Conservation (phyloP, 164 flowering plant genomes). For the Amborella trichopoda region DNA sequence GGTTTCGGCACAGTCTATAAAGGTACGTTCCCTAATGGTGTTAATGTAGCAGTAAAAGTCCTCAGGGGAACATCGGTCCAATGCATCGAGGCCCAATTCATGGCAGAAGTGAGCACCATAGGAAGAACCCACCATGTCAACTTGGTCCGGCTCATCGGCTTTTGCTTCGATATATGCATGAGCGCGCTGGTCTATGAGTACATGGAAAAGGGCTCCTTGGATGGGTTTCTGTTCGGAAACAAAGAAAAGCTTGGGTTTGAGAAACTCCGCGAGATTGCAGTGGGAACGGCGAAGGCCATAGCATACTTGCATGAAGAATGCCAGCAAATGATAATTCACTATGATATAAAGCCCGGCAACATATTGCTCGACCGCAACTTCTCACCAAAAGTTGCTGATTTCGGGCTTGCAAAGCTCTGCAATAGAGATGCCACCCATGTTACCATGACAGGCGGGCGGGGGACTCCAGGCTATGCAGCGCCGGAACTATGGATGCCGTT, state of each 20-base stretch:
- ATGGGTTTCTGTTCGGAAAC: conserved; percentile 13
- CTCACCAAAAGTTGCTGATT: conserved; percentile 17
- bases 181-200: conserved; percentile 18
- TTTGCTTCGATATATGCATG: conserved; percentile 5
- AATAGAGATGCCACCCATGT: conserved; percentile 14
- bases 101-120: conserved; percentile 14
- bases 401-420: conserved; percentile 10
- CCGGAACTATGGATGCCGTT: conserved; percentile 8
- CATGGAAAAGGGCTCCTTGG: conserved; percentile 14
- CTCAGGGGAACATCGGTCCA: conserved; percentile 14
- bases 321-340: conserved; percentile 10
- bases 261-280: conserved; percentile 3
- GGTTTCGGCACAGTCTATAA: conserved; percentile 18
- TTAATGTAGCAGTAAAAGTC: conserved; percentile 17
- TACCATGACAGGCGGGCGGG: conserved; percentile 6
- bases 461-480: conserved; percentile 9
- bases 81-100: conserved; percentile 13
- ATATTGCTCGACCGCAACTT: conserved; percentile 10
- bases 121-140: conserved; percentile 19
- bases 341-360: conserved; percentile 18
- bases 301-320: conserved; percentile 23
- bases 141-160: conserved; percentile 17
- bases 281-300: conserved; percentile 12
- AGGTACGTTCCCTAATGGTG: conserved; percentile 15
- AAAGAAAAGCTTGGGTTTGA: conserved; percentile 9